Evolutionary conservation across 148 eudicot species (phyloP).

Genomic region (Amaranthus hypochondriacus): DNA sequence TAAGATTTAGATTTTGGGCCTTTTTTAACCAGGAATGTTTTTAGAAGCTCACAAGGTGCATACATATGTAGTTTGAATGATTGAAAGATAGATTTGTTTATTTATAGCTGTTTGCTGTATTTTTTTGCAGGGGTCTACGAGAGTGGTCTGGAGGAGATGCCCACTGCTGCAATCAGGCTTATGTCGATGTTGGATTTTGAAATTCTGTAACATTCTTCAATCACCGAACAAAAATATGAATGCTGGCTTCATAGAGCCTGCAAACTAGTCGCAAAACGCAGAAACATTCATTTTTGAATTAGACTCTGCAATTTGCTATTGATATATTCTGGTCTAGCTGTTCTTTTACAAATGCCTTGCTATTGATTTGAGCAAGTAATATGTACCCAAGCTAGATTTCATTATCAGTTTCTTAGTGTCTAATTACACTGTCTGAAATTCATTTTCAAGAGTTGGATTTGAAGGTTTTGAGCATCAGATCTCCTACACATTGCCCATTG

Average conservation of each 20-base stretch:
- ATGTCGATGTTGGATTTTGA: constrained; percentile 3
- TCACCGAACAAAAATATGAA: background rate
- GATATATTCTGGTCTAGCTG: background rate
- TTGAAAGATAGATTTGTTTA: background rate
- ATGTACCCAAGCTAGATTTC: background rate
- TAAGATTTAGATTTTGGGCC: background rate
- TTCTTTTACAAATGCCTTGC: background rate
- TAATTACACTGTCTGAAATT: too few species aligned
- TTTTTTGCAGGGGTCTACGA: constrained; percentile 26
- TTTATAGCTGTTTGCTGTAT: constrained; percentile 1
- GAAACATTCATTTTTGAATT: background rate
- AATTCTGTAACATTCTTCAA: background rate
- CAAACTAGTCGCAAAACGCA: constrained; percentile 4
- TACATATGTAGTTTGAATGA: background rate
- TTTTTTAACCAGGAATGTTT: too few species aligned
- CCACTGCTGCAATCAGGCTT: background rate
- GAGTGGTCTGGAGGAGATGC: background rate
- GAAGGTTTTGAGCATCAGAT: background rate
- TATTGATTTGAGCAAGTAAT: background rate
- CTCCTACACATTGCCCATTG: background rate
- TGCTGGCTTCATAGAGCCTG: background rate
- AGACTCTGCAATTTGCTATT: background rate
- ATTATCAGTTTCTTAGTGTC: too few species aligned
- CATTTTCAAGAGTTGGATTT: too few species aligned
- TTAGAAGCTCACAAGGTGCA: background rate